phyloP scores from a whole-genome alignment of 371 early-diverging fungal species.

The Apophysomyces elegans region DNA sequence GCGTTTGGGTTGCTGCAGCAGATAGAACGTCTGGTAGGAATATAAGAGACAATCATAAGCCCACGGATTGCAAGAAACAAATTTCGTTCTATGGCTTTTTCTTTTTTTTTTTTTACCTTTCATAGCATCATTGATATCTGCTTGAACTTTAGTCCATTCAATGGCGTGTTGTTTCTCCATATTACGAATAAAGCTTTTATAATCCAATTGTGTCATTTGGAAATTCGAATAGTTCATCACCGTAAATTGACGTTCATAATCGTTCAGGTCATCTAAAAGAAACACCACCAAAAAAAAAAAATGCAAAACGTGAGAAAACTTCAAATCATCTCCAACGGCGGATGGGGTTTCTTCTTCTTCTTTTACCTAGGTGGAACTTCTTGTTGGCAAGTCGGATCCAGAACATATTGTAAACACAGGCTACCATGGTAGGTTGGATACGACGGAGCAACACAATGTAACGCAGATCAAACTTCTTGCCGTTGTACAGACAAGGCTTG shows the following conservation, averaged over 20 bases:
- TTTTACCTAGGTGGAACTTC: conserved; percentile 37
- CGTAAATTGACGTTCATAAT: conserved; percentile 64
- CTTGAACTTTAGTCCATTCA: conserved; percentile 52
- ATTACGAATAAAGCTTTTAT: conserved; percentile 60
- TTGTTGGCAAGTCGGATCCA: conserved; percentile 68
- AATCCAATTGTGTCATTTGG: conserved; percentile 60
- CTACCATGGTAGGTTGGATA: conserved; percentile 45
- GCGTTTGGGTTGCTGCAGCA: conserved; percentile 51
- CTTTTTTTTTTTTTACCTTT: conserved; percentile 30
- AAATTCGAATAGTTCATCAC: conserved; percentile 64
- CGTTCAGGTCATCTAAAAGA: conserved; percentile 45
- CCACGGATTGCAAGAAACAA: neutral
- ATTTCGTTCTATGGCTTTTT: too few species aligned
- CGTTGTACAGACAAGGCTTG: conserved; percentile 61
- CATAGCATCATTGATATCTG: conserved; percentile 54
- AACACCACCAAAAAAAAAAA: neutral
- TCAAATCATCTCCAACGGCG: neutral
- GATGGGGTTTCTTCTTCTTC: neutral
- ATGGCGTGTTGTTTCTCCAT: conserved; percentile 60
- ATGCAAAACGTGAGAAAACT: neutral
- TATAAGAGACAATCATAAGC: neutral
- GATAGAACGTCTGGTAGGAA: conserved; percentile 44
- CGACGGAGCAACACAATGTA: conserved; percentile 60
- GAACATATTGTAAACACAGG: conserved; percentile 61
- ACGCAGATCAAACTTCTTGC: conserved; percentile 63